phyloP scores from a whole-genome alignment of 805 yeast genomes.

The Candida maris region DNA sequence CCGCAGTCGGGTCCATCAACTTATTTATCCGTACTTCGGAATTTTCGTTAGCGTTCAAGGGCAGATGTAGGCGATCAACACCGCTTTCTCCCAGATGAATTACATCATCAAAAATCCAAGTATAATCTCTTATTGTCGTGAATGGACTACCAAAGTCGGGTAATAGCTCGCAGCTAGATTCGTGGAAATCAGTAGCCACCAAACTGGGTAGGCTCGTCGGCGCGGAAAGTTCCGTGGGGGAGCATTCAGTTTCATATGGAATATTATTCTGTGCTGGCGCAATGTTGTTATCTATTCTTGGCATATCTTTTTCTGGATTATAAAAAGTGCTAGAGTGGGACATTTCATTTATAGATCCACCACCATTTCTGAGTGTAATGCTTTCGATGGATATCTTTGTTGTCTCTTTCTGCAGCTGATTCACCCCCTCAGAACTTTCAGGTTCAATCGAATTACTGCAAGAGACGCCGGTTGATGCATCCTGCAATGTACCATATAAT shows the following conservation, averaged over 20 bases:
- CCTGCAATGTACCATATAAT: conserved; percentile 2
- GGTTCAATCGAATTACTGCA: not conserved
- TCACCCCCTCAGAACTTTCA: not conserved
- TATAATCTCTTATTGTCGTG: conserved; percentile 6
- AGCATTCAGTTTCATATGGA: not conserved
- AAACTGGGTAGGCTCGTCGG: no score
- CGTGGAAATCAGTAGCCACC: not conserved
- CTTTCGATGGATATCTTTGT: conserved; percentile 2
- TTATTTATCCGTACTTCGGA: not conserved
- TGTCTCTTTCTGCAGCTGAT: not conserved
- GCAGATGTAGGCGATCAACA: no score
- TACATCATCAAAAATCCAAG: conserved; percentile 9
- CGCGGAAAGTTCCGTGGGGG: no score
- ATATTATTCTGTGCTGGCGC: not conserved
- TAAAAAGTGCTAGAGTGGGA: no score
- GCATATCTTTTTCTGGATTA: not conserved
- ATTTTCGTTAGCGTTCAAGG: not conserved
- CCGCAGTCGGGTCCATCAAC: not conserved
- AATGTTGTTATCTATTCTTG: not conserved
- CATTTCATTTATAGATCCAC: not conserved
- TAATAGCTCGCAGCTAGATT: not conserved
- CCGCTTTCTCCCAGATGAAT: not conserved
- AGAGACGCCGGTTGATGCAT: conserved; percentile 1
- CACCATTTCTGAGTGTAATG: not conserved
- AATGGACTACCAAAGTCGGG: conserved; percentile 8